Base-by-base conservation (phyloP, 1,284 basidiomycete genomes). In the Flammula alnicola region DNA sequence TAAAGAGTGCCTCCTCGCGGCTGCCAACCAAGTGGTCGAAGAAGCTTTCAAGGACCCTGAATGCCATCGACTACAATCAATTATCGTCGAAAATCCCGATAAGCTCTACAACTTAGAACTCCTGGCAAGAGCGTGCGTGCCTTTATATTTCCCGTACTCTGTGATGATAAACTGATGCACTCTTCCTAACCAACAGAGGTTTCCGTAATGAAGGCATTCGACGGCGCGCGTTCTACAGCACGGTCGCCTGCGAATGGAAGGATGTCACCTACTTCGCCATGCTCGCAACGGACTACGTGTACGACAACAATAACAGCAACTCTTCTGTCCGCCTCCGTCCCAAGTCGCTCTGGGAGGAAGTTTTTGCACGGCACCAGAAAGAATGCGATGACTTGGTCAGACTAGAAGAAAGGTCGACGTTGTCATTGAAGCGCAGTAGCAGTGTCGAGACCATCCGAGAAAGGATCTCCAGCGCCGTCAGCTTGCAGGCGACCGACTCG, bases 151-250 rank as follows among this genome's bases (percentile, higher is more conserved):
- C 5, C 3, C 17, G 5, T 26, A 3, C 5, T n/a, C n/a, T n/a
- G n/a, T n/a, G n/a, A n/a, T n/a, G n/a, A n/a, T n/a, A n/a, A n/a
- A n/a, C n/a, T n/a, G n/a, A n/a, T n/a, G n/a, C n/a, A n/a, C n/a
- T n/a, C n/a, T n/a, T n/a, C n/a, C n/a, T n/a, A n/a, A n/a, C n/a
- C n/a, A 53, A 45, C 42, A 78, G 77, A 52, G 78, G 78, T 5
- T 86, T 88, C 60, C 63, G 62, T 7, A 76, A 81, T 51, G 85
- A 88, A 66, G 85, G 85, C 38, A 77, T 73, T 10, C 76, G 76
- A 36, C 76, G 83, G 20, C 73, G 77, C 33, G 72, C 77, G 0
- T 76, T 81, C 45, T 73, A 64, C 58, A 75, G 74, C 57, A 70
- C 69, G 14, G 59, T 71, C 41, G 69, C 71, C 12, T 56, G 61